These are phyloP conservation scores for Capronia epimyces DNA, from an alignment of 2,329 filamentous ascomycete species.

Conservation along the genomic window DNA sequence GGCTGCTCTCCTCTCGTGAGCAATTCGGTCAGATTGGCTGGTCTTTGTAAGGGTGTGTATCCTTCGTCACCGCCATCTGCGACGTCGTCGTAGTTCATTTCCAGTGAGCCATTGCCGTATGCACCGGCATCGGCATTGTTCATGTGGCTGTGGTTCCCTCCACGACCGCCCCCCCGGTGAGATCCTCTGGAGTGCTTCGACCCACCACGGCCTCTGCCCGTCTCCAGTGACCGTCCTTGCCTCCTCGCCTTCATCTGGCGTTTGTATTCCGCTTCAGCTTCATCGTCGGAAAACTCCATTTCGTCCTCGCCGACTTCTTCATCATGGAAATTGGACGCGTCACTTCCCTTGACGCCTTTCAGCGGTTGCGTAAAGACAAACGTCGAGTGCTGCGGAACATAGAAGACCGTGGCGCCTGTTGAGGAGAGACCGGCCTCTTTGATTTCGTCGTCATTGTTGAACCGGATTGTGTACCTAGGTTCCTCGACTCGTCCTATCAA, in stretches of 20 bases:
- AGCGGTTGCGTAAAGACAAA: slow-evolving; percentile 84
- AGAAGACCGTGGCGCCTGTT: slow-evolving; percentile 69
- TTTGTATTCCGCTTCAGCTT: slow-evolving; percentile 82
- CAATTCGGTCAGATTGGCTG: slow-evolving; percentile 55
- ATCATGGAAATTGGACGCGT: slow-evolving; percentile 91
- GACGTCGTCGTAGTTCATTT: slow-evolving; percentile 62
- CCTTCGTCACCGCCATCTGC: slow-evolving; percentile 44
- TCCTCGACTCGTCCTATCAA: slow-evolving; percentile 79
- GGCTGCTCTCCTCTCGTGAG: slow-evolving; percentile 35
- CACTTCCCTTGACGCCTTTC: slow-evolving; percentile 74
- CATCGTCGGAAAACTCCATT: slow-evolving; percentile 93
- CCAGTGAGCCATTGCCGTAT: slow-evolving; percentile 35
- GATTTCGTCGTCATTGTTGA: slow-evolving; percentile 64
- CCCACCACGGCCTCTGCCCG: slow-evolving; percentile 35
- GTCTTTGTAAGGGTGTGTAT: slow-evolving; percentile 66
- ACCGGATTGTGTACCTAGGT: slow-evolving; percentile 78
- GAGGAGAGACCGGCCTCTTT: slow-evolving; percentile 50
- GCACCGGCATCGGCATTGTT: slow-evolving; percentile 9
- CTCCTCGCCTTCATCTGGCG: slow-evolving; percentile 62
- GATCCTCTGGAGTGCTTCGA: slow-evolving; percentile 23
- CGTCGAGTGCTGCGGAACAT: slow-evolving; percentile 69
- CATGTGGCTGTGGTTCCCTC: slow-evolving; percentile 8
- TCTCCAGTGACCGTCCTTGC: slow-evolving; percentile 49
- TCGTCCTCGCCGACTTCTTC: slow-evolving; percentile 84
- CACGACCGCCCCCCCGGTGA: slow-evolving; percentile 17